A percentile compares a stretch with the other conserved stretches of the same genome.
Conservation (phyloP, 208 protist genomes). For the Acanthamoeba rhysodes region DNA sequence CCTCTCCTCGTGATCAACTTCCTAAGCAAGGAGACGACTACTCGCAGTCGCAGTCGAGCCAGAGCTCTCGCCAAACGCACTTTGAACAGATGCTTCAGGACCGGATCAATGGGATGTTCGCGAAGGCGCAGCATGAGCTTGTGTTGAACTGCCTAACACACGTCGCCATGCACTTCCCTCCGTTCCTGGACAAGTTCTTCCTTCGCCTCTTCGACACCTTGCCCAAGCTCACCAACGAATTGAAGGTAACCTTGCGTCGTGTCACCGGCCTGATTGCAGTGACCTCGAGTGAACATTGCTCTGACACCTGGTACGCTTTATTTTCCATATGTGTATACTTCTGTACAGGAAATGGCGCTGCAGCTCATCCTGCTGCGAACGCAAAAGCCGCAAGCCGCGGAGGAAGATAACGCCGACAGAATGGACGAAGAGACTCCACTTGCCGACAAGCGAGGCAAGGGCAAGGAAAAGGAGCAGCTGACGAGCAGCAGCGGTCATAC, state of each 20-base stretch:
- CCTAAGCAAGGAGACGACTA: constrained; percentile 25
- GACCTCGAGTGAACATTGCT: not conserved
- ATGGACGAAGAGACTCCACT: constrained; percentile 54
- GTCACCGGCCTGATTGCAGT: not conserved
- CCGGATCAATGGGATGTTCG: constrained; percentile 74
- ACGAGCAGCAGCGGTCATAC: not conserved
- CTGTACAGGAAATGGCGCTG: constrained; percentile 75
- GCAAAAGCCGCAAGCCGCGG: constrained; percentile 33
- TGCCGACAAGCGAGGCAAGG: not conserved
- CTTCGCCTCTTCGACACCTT: constrained; percentile 83
- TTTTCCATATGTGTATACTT: not conserved
- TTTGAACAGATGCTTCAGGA: constrained; percentile 82
- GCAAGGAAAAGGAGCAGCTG: constrained; percentile 42
- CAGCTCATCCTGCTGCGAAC: constrained; percentile 80
- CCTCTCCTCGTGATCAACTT: no score
- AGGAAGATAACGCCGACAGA: constrained; percentile 4
- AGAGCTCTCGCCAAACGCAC: constrained; percentile 16
- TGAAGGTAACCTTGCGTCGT: constrained; percentile 6
- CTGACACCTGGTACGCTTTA: not conserved
- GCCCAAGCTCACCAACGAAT: constrained; percentile 78
- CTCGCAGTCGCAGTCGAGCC: constrained; percentile 51
- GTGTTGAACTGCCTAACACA: constrained; percentile 84
- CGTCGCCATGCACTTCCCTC: constrained; percentile 82
- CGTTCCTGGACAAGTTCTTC: constrained; percentile 85
- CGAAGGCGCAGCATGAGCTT: constrained; percentile 74